Evolutionary conservation across 352 stramenopile species (phyloP).

Genomic region (Globisporangium apiculatum): DNA sequence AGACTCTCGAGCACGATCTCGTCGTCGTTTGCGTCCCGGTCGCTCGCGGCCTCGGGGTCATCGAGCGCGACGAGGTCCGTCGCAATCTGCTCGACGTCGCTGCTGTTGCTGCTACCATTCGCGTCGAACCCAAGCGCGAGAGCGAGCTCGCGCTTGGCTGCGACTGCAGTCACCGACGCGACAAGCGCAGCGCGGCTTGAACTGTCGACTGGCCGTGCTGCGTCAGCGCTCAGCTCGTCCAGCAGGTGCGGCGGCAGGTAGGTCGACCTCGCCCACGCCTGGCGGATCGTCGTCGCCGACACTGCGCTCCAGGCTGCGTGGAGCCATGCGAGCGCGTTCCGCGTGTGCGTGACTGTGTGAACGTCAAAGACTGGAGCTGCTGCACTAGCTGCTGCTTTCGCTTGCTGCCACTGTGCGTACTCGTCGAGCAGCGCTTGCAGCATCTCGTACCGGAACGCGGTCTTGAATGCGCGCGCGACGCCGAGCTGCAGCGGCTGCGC

Average conservation of each 20-base stretch:
- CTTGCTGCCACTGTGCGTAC: conserved; percentile 10
- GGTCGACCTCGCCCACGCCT: conserved; percentile 30
- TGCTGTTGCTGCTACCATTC: conserved; percentile 10
- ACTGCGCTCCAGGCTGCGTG: conserved; percentile 38
- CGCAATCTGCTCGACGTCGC: conserved; percentile 18
- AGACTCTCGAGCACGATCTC: conserved; percentile 59
- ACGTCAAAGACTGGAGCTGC: conserved; percentile 24
- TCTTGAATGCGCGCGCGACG: conserved; percentile 49
- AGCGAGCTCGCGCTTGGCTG: conserved; percentile 18
- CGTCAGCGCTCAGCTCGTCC: conserved; percentile 17
- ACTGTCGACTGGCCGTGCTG: conserved; percentile 8
- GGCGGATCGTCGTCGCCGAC: conserved; percentile 23
- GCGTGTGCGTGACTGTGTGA: conserved; percentile 33
- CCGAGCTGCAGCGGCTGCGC: conserved; percentile 57
- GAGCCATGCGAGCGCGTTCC: conserved; percentile 37
- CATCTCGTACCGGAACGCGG: conserved; percentile 54
- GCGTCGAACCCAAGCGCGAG: conserved; percentile 30
- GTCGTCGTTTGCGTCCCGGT: conserved; percentile 30
- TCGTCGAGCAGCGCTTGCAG: conserved; percentile 35
- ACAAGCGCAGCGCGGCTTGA: conserved; percentile 9
- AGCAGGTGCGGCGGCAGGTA: conserved; percentile 27
- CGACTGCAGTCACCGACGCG: conserved; percentile 19
- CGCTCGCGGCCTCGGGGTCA: conserved; percentile 19
- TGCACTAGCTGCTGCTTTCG: neutral
- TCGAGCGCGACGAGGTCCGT: conserved; percentile 38